phyloP scores from a whole-genome alignment of 345 rosid genomes.

The Stellera chamaejasme region DNA sequence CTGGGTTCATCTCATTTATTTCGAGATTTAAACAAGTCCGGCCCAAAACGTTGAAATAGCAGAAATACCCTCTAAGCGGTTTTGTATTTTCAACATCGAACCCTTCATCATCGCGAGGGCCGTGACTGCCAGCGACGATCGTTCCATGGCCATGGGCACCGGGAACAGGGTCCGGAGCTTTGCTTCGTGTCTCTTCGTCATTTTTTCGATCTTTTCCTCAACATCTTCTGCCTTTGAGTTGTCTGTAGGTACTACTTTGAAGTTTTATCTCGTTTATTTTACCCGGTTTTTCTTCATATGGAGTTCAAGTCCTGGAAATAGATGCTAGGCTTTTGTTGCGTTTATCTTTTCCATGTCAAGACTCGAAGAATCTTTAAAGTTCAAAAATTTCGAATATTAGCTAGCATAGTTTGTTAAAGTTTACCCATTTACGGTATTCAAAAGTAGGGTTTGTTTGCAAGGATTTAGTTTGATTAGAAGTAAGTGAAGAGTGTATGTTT shows the following conservation, averaged over 20 bases:
- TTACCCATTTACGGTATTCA: too few species aligned
- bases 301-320: conserved; percentile 7
- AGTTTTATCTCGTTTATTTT: neutral
- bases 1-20: too few species aligned
- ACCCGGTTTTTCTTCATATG: neutral
- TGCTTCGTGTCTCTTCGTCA: conserved; percentile 18
- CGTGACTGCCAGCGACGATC: conserved; percentile 7
- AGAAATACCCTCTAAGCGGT: conserved; percentile 18
- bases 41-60: conserved; percentile 12
- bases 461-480: too few species aligned
- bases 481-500: too few species aligned
- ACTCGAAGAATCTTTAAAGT: too few species aligned
- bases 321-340: conserved; percentile 28
- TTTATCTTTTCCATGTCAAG: too few species aligned
- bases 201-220: conserved; percentile 15
- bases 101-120: conserved; percentile 8
- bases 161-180: conserved; percentile 22
- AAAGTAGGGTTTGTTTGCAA: too few species aligned
- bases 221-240: conserved; percentile 23
- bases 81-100: conserved; percentile 24
- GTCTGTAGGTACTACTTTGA: conserved; percentile 35
- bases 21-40: too few species aligned
- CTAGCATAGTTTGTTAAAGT: too few species aligned
- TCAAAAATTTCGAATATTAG: too few species aligned
- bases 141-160: conserved; percentile 46